Evolutionary conservation across 1,284 basidiomycete genomes (phyloP).

Genomic region (Serendipita sp.): DNA sequence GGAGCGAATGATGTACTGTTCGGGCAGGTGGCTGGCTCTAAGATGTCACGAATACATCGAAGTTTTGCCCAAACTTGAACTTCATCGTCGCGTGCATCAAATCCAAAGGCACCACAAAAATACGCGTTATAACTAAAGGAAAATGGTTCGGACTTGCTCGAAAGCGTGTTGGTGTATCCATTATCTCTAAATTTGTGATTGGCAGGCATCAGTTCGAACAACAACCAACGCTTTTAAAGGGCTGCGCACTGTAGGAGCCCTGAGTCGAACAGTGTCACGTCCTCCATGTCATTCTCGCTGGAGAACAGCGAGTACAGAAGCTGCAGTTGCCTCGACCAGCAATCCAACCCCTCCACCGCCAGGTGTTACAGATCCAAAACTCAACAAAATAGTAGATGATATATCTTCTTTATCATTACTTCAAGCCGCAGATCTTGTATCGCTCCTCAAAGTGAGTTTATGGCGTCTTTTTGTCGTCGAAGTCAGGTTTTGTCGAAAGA

Average conservation of each 20-base stretch:
- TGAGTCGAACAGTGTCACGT: neutral
- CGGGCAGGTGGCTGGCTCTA: too few species aligned
- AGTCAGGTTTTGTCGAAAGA: neutral
- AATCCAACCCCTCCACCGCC: neutral
- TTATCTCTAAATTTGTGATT: neutral
- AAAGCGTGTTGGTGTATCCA: neutral
- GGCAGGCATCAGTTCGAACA: neutral
- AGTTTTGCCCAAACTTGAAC: neutral
- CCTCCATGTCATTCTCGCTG: neutral
- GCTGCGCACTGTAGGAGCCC: neutral
- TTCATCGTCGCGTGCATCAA: neutral
- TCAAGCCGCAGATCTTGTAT: slow-evolving; percentile 94
- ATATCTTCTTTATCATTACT: slow-evolving; percentile 84
- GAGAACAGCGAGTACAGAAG: neutral
- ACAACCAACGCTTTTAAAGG: neutral
- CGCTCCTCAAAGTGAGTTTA: slow-evolving; percentile 67
- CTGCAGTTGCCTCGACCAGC: neutral
- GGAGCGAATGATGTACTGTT: too few species aligned
- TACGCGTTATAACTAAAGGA: neutral
- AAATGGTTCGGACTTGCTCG: neutral
- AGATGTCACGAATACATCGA: too few species aligned
- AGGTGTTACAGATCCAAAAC: slow-evolving; percentile 41
- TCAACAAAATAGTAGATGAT: slow-evolving; percentile 81
- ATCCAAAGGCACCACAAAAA: too few species aligned
- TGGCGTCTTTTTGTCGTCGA: neutral